Evolutionary conservation across 805 yeast genomes (phyloP), one percentile per base, ranked within the genome.

Genomic region (Kuraishia capsulata): DNA sequence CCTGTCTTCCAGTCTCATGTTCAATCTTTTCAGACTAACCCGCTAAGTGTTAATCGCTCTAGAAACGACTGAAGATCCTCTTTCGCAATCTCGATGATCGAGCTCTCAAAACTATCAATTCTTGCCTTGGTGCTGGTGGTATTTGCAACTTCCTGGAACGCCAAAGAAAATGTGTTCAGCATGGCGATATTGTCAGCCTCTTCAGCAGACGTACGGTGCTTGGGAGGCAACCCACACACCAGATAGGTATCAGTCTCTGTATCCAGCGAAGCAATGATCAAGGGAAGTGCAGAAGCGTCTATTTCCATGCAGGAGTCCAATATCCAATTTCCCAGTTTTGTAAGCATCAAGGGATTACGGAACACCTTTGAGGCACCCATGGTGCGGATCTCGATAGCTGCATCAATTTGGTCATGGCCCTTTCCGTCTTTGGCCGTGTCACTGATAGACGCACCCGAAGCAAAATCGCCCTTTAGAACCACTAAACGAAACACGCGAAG

Each of bases 21-120:
- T n/a, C n/a, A n/a, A n/a, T n/a, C n/a, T n/a, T n/a, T n/a, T n/a
- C 17, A 39, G 5, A 72, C 59, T 35, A 74, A 54, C 2, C 89
- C 89, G 62, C 88, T 81, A 36, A 82, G 56, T 9, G 95, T 85
- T 44, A 90, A 63, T 42, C 77, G 76, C 54, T 92, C 97, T 43
- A 92, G 61, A 52, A 92, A 92, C 36, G 95, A 85, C 4, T 87
- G 68, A 44, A 92, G 64, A 55, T 92, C 98, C 36, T 89, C 96
- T 52, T 79, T 81, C 42, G 86, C 64, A 32, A 92, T 79, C 61
- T 92, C 97, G 33, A 92, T 87, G 18, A 92, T 85, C 3, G 97
- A 78, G 45, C 95, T 84, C 55, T 92, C 97, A 60, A 92, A 92
- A 52, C 95, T 87, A 56, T 92, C 97, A 44, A 92, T 83, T 50